Conservation (phyloP, 106 monocot species). For the Dioscorea dumetorum region DNA sequence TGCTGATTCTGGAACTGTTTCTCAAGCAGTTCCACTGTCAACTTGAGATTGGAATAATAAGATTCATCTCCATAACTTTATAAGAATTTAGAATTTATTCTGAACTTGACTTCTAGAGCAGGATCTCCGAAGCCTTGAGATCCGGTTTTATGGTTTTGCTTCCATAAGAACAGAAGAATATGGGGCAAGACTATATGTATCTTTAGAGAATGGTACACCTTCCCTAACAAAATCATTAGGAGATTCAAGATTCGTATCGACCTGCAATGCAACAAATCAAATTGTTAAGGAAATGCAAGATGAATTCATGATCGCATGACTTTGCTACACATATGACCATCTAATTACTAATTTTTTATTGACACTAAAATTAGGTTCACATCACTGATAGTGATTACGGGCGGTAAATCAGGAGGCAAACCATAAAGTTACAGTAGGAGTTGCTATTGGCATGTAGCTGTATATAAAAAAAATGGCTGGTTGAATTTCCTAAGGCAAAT, state of each 20-base stretch:
- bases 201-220: slow-evolving; percentile 24
- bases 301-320: not conserved
- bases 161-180: slow-evolving; percentile 77
- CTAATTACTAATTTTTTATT: not conserved
- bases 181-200: slow-evolving; percentile 60
- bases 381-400: not conserved
- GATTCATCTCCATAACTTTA: not conserved
- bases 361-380: not conserved
- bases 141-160: slow-evolving; percentile 45
- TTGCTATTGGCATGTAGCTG: not conserved
- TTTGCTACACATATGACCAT: not conserved
- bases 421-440: not conserved
- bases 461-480: no score
- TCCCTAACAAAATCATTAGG: slow-evolving; percentile 65
- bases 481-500: no score
- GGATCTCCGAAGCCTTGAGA: no score
- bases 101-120: not conserved
- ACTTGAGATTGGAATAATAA: not conserved
- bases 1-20: no score
- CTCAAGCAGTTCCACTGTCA: not conserved
- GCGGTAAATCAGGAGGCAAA: not conserved
- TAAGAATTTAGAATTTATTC: not conserved
- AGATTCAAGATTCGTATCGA: slow-evolving; percentile 77
- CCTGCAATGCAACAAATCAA: slow-evolving; percentile 33
- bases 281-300: no score